phyloP scores from a whole-genome alignment of 1,139 yeast genomes.

The Taphrina wiesneri region DNA sequence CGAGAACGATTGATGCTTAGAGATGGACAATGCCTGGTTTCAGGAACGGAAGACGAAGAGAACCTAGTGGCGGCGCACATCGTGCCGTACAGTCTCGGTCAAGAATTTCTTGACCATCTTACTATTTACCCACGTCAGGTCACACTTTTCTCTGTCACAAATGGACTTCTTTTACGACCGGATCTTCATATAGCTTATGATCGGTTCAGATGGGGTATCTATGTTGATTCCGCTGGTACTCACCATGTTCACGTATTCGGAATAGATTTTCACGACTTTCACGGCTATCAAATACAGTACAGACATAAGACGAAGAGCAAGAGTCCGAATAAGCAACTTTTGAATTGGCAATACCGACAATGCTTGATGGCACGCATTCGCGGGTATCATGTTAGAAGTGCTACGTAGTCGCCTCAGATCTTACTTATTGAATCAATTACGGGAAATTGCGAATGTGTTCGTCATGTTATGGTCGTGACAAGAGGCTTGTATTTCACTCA shows the following conservation, averaged over 20 bases:
- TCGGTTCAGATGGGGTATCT: background rate
- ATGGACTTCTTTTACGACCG: background rate
- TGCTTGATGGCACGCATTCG: conserved; percentile 12
- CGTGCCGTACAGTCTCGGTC: background rate
- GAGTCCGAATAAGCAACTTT: background rate
- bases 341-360: background rate
- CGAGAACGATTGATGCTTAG: background rate
- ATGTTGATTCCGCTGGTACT: background rate
- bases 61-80: background rate
- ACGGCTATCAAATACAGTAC: background rate
- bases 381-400: background rate
- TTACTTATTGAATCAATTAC: background rate
- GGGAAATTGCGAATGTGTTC: background rate
- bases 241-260: background rate
- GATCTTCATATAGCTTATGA: background rate
- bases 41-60: background rate
- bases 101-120: background rate
- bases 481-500: background rate
- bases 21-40: background rate
- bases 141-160: background rate
- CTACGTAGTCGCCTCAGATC: background rate
- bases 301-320: background rate
- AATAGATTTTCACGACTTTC: background rate
- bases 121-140: background rate
- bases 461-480: background rate